phyloP scores from a whole-genome alignment of 768 basidiomycete species.

The Guyanaporus albipodus region DNA sequence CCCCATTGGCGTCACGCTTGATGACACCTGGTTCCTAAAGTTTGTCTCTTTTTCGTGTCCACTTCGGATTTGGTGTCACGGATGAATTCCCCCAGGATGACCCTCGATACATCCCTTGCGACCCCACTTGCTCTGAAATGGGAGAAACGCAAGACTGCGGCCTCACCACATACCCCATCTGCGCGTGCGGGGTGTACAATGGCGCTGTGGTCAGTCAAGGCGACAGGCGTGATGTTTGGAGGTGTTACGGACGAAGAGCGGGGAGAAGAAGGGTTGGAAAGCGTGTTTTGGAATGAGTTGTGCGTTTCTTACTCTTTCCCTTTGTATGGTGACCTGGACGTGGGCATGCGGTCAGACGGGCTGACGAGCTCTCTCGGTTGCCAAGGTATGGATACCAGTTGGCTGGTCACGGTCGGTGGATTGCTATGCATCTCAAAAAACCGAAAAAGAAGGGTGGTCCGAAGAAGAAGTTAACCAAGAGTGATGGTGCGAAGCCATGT shows the following conservation, averaged over 20 bases:
- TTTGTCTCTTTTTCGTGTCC: slow-evolving; percentile 28
- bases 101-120: slow-evolving; percentile 23
- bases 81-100: slow-evolving; percentile 30
- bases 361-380: neutral
- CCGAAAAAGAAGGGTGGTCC: slow-evolving; percentile 51
- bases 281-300: slow-evolving; percentile 87
- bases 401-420: slow-evolving; percentile 71
- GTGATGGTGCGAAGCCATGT: neutral
- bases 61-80: neutral
- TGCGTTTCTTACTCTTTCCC: neutral
- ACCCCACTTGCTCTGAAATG: slow-evolving; percentile 60
- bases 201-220: slow-evolving; percentile 68
- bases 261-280: slow-evolving; percentile 79
- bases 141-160: slow-evolving; percentile 80
- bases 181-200: slow-evolving; percentile 83
- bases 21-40: slow-evolving; percentile 88
- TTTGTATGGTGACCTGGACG: neutral
- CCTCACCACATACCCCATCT: slow-evolving; percentile 50
- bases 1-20: slow-evolving; percentile 80
- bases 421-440: slow-evolving; percentile 63
- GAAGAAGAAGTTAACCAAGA: slow-evolving; percentile 38
- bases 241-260: slow-evolving; percentile 87
- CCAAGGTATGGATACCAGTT: slow-evolving; percentile 78
- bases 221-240: slow-evolving; percentile 78
- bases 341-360: neutral